Evolutionary conservation across 176 grass and related monocot genomes (phyloP), one percentile per base, ranked within the genome.

Genomic region (Ensete ventricosum): DNA sequence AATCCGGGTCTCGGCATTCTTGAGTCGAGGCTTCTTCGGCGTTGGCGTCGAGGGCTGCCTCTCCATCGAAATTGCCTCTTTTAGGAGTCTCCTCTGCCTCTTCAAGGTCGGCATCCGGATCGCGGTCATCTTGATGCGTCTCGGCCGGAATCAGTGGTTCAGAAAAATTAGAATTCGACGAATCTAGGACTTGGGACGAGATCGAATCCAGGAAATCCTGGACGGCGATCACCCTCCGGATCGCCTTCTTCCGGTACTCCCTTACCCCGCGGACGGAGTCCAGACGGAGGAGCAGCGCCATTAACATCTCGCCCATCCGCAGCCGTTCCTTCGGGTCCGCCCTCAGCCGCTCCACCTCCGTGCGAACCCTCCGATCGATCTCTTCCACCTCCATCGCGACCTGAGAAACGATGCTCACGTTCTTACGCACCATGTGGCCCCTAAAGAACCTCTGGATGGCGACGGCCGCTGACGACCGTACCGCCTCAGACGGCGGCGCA

Each of bases 181-280:
- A 54, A 26, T 57, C 53, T 2, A 0, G 21, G 29, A 19, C 2
- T 24, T 10, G 52, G 53, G 53, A 10, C 23, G 72, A 55, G 13
- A 74, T 34, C 3, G 72, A 27, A 55, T 74, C 72, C 23, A 74
- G 53, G 11, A 57, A 55, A 12, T 74, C 72, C 72, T 74, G 72
- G 12, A 74, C 25, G 14, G 13, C 14, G 72, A 74, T 74, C 21
- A 43, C 53, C 52, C 24, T 54, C 24, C 72, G 72, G 22, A 74
- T 74, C 72, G 57, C 53, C 72, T 74, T 74, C 53, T 29, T 54
- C 22, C 72, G 53, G 11, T 74, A 74, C 24, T 57, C 72, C 72
- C 72, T 29, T 0, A 74, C 52, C 22, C 72, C 23, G 23, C 52
- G 24, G 12, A 74, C 53, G 23, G 72, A 34, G 57, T 74, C 72